Percentiles rank a stretch among this genome's conserved stretches.
These are phyloP conservation scores for Sporothrix variecibatus DNA, from an alignment of 2,329 filamentous ascomycete species.

Conservation along the genomic window DNA sequence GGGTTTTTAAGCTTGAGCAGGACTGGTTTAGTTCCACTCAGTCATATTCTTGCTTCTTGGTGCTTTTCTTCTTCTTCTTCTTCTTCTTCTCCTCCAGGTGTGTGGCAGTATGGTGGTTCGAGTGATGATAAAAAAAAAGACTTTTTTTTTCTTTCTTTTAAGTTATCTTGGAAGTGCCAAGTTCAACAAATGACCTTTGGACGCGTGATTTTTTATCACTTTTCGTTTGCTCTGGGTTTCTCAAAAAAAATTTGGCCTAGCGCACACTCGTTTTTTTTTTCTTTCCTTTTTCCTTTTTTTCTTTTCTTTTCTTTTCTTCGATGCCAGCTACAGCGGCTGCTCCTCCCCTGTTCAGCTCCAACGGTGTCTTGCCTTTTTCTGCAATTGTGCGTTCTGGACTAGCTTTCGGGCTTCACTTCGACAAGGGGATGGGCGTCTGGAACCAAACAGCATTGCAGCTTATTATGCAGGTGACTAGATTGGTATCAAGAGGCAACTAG, in stretches of 20 bases:
- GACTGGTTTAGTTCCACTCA: slow-evolving; percentile 1
- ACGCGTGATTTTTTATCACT: background rate
- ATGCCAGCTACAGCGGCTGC: background rate
- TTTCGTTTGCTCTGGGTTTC: too few species aligned
- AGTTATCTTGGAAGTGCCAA: background rate
- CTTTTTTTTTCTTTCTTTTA: background rate
- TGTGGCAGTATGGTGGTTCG: background rate
- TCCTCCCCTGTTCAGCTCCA: background rate
- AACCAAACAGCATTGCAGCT: background rate
- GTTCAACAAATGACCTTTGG: background rate
- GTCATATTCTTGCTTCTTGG: background rate
- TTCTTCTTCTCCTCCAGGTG: background rate
- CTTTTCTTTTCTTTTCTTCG: background rate
- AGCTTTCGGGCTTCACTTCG: background rate
- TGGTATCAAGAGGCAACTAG: background rate
- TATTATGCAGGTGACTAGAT: background rate
- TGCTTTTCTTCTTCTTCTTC: background rate
- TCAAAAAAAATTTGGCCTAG: too few species aligned
- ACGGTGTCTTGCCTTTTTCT: background rate
- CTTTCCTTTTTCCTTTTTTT: background rate
- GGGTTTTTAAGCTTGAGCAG: slow-evolving; percentile 11
- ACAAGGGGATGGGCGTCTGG: background rate
- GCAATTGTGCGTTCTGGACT: background rate
- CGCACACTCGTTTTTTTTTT: background rate
- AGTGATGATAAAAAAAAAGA: background rate